Conservation (phyloP, 768 basidiomycete genomes). For the Calocera cornea region DNA sequence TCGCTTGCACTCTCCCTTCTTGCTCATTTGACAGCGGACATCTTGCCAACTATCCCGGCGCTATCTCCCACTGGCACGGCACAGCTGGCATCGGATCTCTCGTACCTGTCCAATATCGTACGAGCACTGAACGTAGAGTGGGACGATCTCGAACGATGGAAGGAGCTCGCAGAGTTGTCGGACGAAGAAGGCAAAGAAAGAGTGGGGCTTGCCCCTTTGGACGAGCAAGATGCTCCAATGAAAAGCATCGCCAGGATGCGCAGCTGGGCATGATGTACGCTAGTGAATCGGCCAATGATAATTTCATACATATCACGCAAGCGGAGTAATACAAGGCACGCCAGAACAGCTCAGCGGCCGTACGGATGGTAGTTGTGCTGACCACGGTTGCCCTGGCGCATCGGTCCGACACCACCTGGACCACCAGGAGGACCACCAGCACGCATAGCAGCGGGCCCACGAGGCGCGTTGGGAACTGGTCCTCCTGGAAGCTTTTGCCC, state of each 20-base stretch:
- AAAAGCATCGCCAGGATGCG: constrained; percentile 1
- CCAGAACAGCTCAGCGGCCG: constrained; percentile 35
- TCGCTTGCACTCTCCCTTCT: constrained; percentile 77
- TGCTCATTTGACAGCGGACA: constrained; percentile 48
- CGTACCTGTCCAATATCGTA: constrained; percentile 82
- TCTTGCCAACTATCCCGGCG: constrained; percentile 57
- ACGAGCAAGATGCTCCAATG: constrained; percentile 2
- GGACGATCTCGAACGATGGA: constrained; percentile 69
- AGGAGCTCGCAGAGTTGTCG: constrained; percentile 43
- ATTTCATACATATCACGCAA: not conserved
- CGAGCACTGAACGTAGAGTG: constrained; percentile 80
- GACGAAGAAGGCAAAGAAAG: constrained; percentile 33
- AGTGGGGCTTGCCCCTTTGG: not conserved
- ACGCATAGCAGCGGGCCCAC: constrained; percentile 17
- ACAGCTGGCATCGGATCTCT: constrained; percentile 76
- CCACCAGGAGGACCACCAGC: constrained; percentile 1
- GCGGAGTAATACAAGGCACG: not conserved
- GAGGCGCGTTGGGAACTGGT: constrained; percentile 11
- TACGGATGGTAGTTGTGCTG: constrained; percentile 79
- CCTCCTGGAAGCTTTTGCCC: constrained; percentile 11
- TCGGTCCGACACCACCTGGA: constrained; percentile 42
- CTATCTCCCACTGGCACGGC: constrained; percentile 56
- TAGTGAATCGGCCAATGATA: not conserved
- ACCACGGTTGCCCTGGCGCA: constrained; percentile 53
- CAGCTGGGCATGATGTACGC: not conserved